Evolutionary conservation across 495 filamentous ascomycete genomes (phyloP), one percentile per base, ranked within the genome.

Genomic region (Niebla homalea): DNA sequence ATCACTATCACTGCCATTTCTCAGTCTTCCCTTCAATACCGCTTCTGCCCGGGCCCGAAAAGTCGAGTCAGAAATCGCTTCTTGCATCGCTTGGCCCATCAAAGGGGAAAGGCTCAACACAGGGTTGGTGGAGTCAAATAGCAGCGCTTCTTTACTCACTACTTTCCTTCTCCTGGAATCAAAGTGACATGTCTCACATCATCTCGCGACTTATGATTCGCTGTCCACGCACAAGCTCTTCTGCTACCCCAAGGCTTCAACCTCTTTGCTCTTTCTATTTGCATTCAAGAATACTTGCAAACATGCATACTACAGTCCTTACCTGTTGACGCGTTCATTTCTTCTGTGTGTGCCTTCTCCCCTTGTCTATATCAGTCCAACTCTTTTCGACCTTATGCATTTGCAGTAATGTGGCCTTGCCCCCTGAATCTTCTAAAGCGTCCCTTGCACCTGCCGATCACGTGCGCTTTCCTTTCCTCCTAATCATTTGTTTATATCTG

Each of bases 151-250:
- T 7, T 18, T 48, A 16, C 29, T 26, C 19, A 14, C 18, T 16
- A 36, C 14, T 16, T 11, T 19, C 10, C 11, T n/a, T 21, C 29
- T 36, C 45, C 45, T 18, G 23, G 23, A 35, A 36, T 48, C 45
- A 48, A 35, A 48, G 36, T 35, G 32, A 18, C 32, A 48, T 48
- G 45, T 48, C 45, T 48, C 45, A 48, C 8, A 36, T 36, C n/a
- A 14, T 35, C 16, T 48, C 32, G 15, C 22, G 25, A 26, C 16
- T 35, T 21, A 15, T 48, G 45, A 48, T 48, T 48, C n/a, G 45
- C 32, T 48, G n/a, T 26, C 25, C 36, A 18, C 29, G 15, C 29
- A 32, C 10, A 32, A 12, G 29, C 3, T 32, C 29, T 12, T 32
- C 14, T 32, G 29, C 29, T 32, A 32, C 5, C 10, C 29, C 8